Evolutionary conservation across 371 early-diverging fungal genomes (phyloP).

Genomic region (Mortierella sp.): DNA sequence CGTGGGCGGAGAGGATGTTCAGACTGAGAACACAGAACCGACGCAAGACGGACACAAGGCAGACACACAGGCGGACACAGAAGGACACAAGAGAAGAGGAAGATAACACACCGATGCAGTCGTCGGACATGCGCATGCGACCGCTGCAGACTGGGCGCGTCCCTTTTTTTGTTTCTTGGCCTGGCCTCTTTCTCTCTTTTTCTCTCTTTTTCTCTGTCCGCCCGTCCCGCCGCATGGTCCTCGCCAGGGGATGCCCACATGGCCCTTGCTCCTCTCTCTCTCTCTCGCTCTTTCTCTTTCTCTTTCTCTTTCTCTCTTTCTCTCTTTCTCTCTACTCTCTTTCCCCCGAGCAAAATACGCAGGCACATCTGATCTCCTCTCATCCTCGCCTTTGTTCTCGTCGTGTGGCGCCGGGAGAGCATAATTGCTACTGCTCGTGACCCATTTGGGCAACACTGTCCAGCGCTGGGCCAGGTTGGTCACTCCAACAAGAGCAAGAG

Average conservation of each 20-base stretch:
- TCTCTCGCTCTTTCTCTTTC: neutral
- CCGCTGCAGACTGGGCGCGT: too few relatives aligned
- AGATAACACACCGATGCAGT: too few relatives aligned
- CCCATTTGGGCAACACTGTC: conserved; percentile 21
- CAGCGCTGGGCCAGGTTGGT: conserved; percentile 26
- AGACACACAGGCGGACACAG: conserved; percentile 1
- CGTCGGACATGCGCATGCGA: too few relatives aligned
- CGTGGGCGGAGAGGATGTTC: neutral
- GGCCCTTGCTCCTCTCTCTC: conserved; percentile 6
- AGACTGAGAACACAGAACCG: neutral
- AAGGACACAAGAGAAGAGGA: neutral
- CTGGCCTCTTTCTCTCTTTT: neutral
- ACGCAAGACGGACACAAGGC: neutral
- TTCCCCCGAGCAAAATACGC: conserved; percentile 2
- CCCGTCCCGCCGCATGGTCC: neutral
- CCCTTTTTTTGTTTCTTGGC: neutral
- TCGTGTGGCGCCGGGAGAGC: too few relatives aligned
- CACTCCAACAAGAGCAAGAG: conserved; percentile 7
- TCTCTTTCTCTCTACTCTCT: conserved; percentile 5
- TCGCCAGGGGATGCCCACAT: too few relatives aligned
- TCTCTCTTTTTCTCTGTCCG: too few relatives aligned
- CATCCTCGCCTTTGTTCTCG: neutral
- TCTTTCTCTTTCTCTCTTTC: conserved; percentile 1
- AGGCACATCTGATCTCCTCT: neutral
- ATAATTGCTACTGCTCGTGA: neutral